Evolutionary conservation across 164 flowering plant species (phyloP).

Genomic region (Nymphaea thermarum): DNA sequence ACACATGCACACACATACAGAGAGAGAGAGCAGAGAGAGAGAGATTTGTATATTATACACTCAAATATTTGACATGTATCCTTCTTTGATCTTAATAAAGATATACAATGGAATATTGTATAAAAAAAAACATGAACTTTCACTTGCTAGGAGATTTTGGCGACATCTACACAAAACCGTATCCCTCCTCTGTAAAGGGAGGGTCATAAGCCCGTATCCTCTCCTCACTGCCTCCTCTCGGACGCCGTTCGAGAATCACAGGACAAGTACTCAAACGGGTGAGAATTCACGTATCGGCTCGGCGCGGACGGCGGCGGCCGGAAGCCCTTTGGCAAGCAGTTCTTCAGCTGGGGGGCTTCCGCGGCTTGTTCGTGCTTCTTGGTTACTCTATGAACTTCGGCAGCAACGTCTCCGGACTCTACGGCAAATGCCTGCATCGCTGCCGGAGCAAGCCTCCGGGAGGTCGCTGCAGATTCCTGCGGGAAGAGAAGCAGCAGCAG

Average conservation of each 20-base stretch:
- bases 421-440: not conserved
- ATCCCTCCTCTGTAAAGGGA: too few species aligned
- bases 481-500: not conserved
- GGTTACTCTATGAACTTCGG: too few species aligned
- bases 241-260: conserved; percentile 7
- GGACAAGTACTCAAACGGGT: conserved; percentile 18
- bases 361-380: not conserved
- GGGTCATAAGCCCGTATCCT: too few species aligned
- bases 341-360: conserved; percentile 17
- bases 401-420: not conserved
- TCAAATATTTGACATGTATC: too few species aligned
- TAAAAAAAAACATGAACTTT: too few species aligned
- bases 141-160: too few species aligned
- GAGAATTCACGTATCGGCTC: conserved; percentile 51
- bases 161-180: too few species aligned
- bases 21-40: too few species aligned
- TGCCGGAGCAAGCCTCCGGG: not conserved
- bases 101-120: too few species aligned
- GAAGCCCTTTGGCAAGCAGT: conserved; percentile 61
- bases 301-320: conserved; percentile 58
- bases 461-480: not conserved
- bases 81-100: too few species aligned
- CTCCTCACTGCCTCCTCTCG: not conserved
- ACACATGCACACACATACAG: too few species aligned
- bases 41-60: too few species aligned